Percentiles rank a stretch among this genome's conserved stretches.
Conservation (phyloP, 2,329 filamentous ascomycete species). For the Monosporascus sp. region DNA sequence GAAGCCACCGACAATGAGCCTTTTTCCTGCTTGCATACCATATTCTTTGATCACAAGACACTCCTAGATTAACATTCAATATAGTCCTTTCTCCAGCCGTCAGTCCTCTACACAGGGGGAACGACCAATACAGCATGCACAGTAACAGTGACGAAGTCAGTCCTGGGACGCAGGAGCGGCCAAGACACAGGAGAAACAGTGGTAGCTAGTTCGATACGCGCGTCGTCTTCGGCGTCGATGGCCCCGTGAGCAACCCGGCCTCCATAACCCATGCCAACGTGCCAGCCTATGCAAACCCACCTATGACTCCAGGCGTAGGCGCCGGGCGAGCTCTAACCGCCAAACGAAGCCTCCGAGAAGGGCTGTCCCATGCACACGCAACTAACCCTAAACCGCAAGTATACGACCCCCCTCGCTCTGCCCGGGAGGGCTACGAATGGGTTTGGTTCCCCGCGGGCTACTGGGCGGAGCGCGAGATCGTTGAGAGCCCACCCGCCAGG, state of each 20-base stretch:
- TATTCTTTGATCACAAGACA: conserved; percentile 3
- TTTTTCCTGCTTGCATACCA: conserved; percentile 4
- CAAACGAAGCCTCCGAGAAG: conserved; percentile 10
- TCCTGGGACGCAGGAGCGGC: conserved; percentile 12
- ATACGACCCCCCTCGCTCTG: conserved; percentile 48
- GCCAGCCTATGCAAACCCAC: neutral
- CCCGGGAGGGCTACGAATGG: conserved; percentile 52
- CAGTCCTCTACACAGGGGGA: conserved; percentile 3
- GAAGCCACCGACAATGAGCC: conserved; percentile 6
- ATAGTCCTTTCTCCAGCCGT: neutral
- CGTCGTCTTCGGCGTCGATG: conserved; percentile 23
- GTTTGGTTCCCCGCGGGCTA: conserved; percentile 59
- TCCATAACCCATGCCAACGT: conserved; percentile 12
- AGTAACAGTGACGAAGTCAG: conserved; percentile 11
- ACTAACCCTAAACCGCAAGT: conserved; percentile 9
- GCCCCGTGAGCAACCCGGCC: conserved; percentile 17
- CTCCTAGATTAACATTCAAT: conserved; percentile 1
- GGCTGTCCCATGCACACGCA: conserved; percentile 6
- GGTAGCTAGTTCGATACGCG: conserved; percentile 17
- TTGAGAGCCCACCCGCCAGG: conserved; percentile 19
- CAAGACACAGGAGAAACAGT: conserved; percentile 8
- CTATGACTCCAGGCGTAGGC: neutral
- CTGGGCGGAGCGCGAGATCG: conserved; percentile 54
- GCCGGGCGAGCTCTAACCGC: conserved; percentile 1
- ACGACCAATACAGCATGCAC: conserved; percentile 8